These are phyloP conservation scores for Botrytis medusae DNA, from an alignment of 2,329 filamentous ascomycete species.

Conservation along the genomic window DNA sequence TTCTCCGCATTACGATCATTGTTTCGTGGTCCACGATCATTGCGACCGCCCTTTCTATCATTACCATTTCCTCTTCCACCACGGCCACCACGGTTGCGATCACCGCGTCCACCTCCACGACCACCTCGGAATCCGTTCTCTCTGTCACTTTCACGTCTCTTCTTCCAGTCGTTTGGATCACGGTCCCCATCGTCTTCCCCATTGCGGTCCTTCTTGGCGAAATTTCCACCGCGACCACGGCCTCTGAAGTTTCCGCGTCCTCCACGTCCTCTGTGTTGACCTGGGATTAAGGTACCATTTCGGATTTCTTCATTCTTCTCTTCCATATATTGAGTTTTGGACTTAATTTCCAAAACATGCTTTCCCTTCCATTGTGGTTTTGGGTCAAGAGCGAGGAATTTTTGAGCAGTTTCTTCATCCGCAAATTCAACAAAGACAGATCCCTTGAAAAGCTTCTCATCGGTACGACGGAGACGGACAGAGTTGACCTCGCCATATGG, in stretches of 20 bases:
- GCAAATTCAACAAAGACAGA: slow-evolving; percentile 94
- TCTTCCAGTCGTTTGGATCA: slow-evolving; percentile 62
- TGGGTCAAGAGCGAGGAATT: slow-evolving; percentile 77
- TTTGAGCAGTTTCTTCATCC: slow-evolving; percentile 72
- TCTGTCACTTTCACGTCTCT: slow-evolving; percentile 61
- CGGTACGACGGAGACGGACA: slow-evolving; percentile 80
- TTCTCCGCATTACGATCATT: slow-evolving; percentile 41
- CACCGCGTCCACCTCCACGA: slow-evolving; percentile 42
- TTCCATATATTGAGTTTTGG: slow-evolving; percentile 84
- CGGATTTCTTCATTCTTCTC: slow-evolving; percentile 72
- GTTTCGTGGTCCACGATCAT: slow-evolving; percentile 43
- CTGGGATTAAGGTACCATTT: slow-evolving; percentile 65
- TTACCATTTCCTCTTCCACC: slow-evolving; percentile 44
- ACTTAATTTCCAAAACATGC: slow-evolving; percentile 76
- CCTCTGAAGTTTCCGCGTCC: slow-evolving; percentile 36
- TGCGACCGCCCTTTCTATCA: slow-evolving; percentile 38
- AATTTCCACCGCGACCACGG: slow-evolving; percentile 40
- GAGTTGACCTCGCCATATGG: slow-evolving; percentile 76
- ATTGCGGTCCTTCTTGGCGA: slow-evolving; percentile 16
- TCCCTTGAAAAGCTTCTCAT: slow-evolving; percentile 81
- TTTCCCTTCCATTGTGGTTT: slow-evolving; percentile 78
- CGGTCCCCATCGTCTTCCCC: slow-evolving; percentile 39
- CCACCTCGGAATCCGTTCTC: slow-evolving; percentile 55
- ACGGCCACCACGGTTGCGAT: slow-evolving; percentile 39
- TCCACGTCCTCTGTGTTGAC: slow-evolving; percentile 28